These are phyloP conservation scores for Ophiostoma novo-ulmi DNA, from an alignment of 2,329 filamentous ascomycete genomes.

Conservation along the genomic window DNA sequence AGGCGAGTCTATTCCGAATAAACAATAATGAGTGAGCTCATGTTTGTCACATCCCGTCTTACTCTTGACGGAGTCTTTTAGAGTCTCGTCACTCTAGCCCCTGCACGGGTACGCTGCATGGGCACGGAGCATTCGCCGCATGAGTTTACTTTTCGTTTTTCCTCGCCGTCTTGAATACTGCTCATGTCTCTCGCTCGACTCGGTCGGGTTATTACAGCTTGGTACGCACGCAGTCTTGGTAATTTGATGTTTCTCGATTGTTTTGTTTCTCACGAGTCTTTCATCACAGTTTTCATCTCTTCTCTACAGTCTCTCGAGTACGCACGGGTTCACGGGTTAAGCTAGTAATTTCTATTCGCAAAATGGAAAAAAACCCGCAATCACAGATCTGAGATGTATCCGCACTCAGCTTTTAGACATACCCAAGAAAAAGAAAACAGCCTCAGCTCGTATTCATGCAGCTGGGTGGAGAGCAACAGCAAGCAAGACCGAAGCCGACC, in stretches of 20 bases:
- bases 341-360: not conserved
- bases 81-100: not conserved
- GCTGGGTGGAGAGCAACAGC: not conserved
- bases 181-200: not conserved
- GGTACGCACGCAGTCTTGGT: not conserved
- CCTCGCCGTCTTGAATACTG: not conserved
- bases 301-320: not conserved
- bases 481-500: not conserved
- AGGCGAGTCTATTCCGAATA: not conserved
- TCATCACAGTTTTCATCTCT: not conserved
- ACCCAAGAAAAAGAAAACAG: not conserved
- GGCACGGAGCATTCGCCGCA: not conserved
- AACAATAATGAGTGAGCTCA: not conserved
- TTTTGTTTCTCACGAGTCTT: not conserved
- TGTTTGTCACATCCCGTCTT: not conserved
- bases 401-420: not conserved
- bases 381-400: not conserved
- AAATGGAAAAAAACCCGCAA: not conserved
- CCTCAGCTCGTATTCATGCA: conserved; percentile 12
- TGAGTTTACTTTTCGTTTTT: not conserved
- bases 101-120: not conserved
- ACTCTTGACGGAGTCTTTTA: not conserved
- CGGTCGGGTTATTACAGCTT: not conserved
- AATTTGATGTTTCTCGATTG: not conserved
- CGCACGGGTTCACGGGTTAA: not conserved